Percentiles rank a stretch among this genome's conserved stretches.
These are phyloP conservation scores for Saturnispora diversa DNA, from an alignment of 805 yeast genomes.

Conservation along the genomic window DNA sequence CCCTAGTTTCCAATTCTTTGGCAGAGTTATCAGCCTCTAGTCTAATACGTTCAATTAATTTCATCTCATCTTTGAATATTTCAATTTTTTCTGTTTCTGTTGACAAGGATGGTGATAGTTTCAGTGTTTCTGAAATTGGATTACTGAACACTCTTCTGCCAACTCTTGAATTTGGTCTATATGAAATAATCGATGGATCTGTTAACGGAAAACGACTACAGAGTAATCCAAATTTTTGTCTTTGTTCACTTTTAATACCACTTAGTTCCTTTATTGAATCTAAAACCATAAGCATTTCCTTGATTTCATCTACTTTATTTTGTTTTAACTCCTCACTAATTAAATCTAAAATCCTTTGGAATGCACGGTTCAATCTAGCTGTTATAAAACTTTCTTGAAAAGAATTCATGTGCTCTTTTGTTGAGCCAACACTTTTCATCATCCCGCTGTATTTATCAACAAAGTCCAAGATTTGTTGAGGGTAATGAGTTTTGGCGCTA, in stretches of 20 bases:
- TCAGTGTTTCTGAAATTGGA: conserved; percentile 8
- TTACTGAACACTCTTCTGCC: conserved; percentile 12
- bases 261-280: conserved; percentile 10
- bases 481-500: conserved; percentile 25
- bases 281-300: conserved; percentile 4
- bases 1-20: conserved; percentile 22
- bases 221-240: conserved; percentile 3
- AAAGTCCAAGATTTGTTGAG: conserved; percentile 28
- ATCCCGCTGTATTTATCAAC: conserved; percentile 34
- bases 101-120: neutral
- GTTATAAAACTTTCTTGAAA: conserved; percentile 43
- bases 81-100: conserved; percentile 1
- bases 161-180: conserved; percentile 2
- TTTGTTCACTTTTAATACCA: conserved; percentile 4
- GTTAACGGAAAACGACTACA: too few relatives aligned
- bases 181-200: too few relatives aligned
- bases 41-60: conserved; percentile 12
- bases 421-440: conserved; percentile 33
- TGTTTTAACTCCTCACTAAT: conserved; percentile 14
- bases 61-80: conserved; percentile 10
- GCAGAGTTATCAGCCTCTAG: conserved; percentile 1
- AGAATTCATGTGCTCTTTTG: conserved; percentile 34
- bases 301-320: neutral
- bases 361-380: conserved; percentile 48
- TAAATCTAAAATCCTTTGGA: conserved; percentile 38